Evolutionary conservation across 805 yeast species (phyloP).

Genomic region (Scheffersomyces amazonensis): DNA sequence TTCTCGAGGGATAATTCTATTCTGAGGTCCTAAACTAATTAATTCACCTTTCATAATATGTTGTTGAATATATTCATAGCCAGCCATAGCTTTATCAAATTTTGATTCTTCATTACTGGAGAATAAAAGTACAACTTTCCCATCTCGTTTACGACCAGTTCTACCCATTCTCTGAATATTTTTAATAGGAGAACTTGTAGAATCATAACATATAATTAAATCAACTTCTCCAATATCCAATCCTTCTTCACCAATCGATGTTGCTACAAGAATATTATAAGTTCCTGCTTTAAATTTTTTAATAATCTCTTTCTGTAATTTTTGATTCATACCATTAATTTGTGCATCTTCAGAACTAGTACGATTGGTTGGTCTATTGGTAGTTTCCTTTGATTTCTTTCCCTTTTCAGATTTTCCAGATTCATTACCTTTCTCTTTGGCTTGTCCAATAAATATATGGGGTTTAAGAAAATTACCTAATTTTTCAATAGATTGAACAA

Average conservation of each 20-base stretch:
- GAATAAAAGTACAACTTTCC: slow-evolving; percentile 71
- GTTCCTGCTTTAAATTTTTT: slow-evolving; percentile 68
- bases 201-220: slow-evolving; percentile 86
- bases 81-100: slow-evolving; percentile 80
- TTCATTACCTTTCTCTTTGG: slow-evolving; percentile 70
- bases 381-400: slow-evolving; percentile 19
- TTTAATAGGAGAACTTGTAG: slow-evolving; percentile 90
- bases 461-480: slow-evolving; percentile 44
- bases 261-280: slow-evolving; percentile 83
- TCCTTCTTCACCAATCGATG: slow-evolving; percentile 98
- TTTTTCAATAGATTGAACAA: slow-evolving; percentile 62
- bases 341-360: slow-evolving; percentile 77
- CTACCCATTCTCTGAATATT: slow-evolving; percentile 96
- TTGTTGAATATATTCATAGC: slow-evolving; percentile 74
- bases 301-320: slow-evolving; percentile 77
- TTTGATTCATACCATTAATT: slow-evolving; percentile 84
- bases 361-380: slow-evolving; percentile 28
- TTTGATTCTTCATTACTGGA: slow-evolving; percentile 76
- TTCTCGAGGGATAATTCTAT: slow-evolving; percentile 65
- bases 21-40: slow-evolving; percentile 46
- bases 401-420: slow-evolving; percentile 19
- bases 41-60: slow-evolving; percentile 52
- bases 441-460: slow-evolving; percentile 91
- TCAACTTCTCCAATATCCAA: slow-evolving; percentile 98
- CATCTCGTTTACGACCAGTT: slow-evolving; percentile 94